phyloP scores from a whole-genome alignment of 176 grass and related monocot genomes.

The Stipa capillata region DNA sequence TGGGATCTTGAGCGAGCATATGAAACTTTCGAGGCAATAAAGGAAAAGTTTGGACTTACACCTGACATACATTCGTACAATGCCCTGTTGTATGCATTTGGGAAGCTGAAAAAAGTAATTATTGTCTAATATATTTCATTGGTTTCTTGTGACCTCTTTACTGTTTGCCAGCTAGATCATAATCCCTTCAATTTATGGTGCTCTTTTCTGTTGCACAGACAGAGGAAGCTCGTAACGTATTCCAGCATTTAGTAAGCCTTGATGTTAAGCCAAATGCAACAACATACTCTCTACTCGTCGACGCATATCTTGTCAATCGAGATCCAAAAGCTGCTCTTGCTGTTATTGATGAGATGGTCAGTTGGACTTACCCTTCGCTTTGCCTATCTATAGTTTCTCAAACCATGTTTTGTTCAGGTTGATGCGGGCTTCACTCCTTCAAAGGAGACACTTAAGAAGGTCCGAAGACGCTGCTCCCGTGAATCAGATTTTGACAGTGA shows the following conservation, averaged over 20 bases:
- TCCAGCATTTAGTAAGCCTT: conserved; percentile 70
- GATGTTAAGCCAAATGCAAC: conserved; percentile 78
- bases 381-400: background rate
- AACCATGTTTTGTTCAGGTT: conserved; percentile 44
- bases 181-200: background rate
- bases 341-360: conserved; percentile 62
- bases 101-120: conserved; percentile 72
- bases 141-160: background rate
- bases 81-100: conserved; percentile 78
- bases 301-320: conserved; percentile 65
- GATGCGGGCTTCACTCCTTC: conserved; percentile 69
- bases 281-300: conserved; percentile 75
- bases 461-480: conserved; percentile 77
- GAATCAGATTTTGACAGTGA: conserved; percentile 72
- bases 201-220: conserved; percentile 45
- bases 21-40: conserved; percentile 88
- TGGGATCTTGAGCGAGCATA: conserved; percentile 96
- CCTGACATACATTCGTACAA: conserved; percentile 97
- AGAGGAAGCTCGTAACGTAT: conserved; percentile 73
- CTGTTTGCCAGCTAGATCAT: background rate
- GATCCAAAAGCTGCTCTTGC: conserved; percentile 69
- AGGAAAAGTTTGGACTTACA: conserved; percentile 65
- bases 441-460: conserved; percentile 76
- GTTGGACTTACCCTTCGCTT: background rate
- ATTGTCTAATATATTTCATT: background rate